These are phyloP conservation scores for Lasiosphaeria hispida DNA, from an alignment of 495 filamentous ascomycete species.

Conservation along the genomic window DNA sequence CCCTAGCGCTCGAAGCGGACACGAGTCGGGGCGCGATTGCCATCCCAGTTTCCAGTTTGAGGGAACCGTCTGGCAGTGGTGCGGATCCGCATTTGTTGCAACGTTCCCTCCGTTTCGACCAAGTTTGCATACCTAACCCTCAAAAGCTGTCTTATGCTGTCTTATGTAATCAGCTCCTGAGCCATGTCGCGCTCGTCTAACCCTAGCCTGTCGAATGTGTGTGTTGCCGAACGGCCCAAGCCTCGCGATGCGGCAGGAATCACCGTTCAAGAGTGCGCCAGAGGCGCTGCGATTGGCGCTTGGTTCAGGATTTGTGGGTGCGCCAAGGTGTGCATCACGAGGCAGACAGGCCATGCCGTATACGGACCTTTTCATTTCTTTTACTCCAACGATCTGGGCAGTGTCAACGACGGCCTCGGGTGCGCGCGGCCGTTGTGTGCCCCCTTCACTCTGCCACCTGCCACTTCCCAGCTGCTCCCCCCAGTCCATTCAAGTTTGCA, in stretches of 20 bases:
- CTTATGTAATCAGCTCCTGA: neutral
- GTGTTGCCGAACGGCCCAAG: too few species aligned
- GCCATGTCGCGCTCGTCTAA: too few species aligned
- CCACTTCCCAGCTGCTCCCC: too few species aligned
- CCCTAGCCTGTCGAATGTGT: too few species aligned
- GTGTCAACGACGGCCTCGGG: neutral
- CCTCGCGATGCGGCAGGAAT: too few species aligned
- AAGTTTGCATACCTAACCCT: neutral
- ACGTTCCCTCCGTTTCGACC: neutral
- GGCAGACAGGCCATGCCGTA: neutral
- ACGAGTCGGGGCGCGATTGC: neutral
- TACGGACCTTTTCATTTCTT: neutral
- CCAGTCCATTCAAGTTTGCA: too few species aligned
- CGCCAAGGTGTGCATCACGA: too few species aligned
- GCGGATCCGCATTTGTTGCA: neutral
- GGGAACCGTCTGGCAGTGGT: too few species aligned
- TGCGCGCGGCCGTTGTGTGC: neutral
- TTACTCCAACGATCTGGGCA: neutral
- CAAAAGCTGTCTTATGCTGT: neutral
- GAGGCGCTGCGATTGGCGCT: too few species aligned
- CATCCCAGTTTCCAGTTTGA: too few species aligned
- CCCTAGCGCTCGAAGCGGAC: neutral
- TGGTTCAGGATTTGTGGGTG: too few species aligned
- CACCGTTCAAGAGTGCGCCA: too few species aligned
- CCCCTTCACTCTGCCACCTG: neutral